A percentile compares a stretch with the other conserved stretches of the same genome.
phyloP scores from a whole-genome alignment of 495 filamentous ascomycete genomes.

The Viridothelium virens region DNA sequence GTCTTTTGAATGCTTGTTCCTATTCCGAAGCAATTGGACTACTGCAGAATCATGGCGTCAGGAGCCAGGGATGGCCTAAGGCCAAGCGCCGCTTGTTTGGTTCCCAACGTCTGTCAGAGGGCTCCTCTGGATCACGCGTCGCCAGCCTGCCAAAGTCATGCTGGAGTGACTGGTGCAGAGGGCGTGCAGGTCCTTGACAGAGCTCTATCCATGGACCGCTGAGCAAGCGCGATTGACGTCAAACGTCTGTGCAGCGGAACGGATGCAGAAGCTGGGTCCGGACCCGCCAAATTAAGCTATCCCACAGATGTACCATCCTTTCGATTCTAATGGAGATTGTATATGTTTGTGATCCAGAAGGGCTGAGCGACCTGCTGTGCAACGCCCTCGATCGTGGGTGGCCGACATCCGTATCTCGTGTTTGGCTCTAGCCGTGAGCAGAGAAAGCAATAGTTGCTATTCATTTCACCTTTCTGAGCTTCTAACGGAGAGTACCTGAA shows the following conservation, averaged over 20 bases:
- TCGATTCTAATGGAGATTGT: not conserved
- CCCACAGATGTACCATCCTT: not conserved
- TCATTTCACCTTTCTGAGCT: not conserved
- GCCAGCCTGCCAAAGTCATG: not conserved
- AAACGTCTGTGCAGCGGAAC: slow-evolving; percentile 10
- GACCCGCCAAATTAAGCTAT: slow-evolving; percentile 1
- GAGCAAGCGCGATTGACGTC: slow-evolving; percentile 1
- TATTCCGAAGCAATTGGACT: slow-evolving; percentile 1
- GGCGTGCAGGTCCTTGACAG: slow-evolving; percentile 8
- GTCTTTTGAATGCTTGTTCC: not conserved
- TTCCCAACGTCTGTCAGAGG: not conserved
- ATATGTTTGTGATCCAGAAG: not conserved
- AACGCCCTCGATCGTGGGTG: not conserved
- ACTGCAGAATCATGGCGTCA: slow-evolving; percentile 7
- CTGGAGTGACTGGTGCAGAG: not conserved
- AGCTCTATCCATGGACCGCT: slow-evolving; percentile 3
- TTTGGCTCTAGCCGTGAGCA: not conserved
- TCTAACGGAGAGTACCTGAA: not conserved
- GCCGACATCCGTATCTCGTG: slow-evolving; percentile 1
- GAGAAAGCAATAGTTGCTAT: not conserved
- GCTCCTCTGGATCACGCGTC: not conserved
- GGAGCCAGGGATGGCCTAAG: not conserved
- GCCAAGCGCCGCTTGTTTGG: not conserved
- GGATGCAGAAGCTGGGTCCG: not conserved
- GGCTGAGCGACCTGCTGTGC: not conserved